A percentile compares a stretch with the other conserved stretches of the same genome.
phyloP scores from a whole-genome alignment of 768 basidiomycete species.

The Tulasnella calospora region DNA sequence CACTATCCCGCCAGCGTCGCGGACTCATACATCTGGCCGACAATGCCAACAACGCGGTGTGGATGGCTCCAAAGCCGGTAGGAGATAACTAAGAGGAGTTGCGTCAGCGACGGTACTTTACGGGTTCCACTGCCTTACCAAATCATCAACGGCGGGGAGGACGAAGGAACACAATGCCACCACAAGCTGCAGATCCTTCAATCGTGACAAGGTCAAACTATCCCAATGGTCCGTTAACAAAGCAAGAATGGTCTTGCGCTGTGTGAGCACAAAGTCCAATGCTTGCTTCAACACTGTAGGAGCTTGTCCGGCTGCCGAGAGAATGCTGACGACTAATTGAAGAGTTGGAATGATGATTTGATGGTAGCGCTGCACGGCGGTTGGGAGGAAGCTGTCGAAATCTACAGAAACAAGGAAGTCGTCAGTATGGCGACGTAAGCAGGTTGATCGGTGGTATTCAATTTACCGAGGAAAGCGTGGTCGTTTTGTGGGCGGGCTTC shows the following conservation, averaged over 20 bases:
- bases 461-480: slow-evolving; percentile 69
- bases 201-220: slow-evolving; percentile 54
- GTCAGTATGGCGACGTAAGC: neutral
- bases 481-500: slow-evolving; percentile 80
- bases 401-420: slow-evolving; percentile 44
- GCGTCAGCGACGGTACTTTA: slow-evolving; percentile 30
- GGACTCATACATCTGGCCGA: slow-evolving; percentile 65
- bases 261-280: slow-evolving; percentile 72
- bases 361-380: slow-evolving; percentile 83
- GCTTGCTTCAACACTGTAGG: slow-evolving; percentile 75
- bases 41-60: slow-evolving; percentile 68
- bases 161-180: slow-evolving; percentile 65
- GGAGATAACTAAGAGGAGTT: slow-evolving; percentile 32
- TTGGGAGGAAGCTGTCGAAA: slow-evolving; percentile 79
- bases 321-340: slow-evolving; percentile 70
- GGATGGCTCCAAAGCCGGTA: slow-evolving; percentile 78
- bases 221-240: slow-evolving; percentile 71
- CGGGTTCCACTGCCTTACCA: slow-evolving; percentile 48
- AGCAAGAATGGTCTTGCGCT: slow-evolving; percentile 77
- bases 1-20: slow-evolving; percentile 52
- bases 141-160: slow-evolving; percentile 66
- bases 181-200: slow-evolving; percentile 78
- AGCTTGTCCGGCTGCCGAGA: slow-evolving; percentile 68
- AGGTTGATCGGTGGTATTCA: neutral
- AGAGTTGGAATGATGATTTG: slow-evolving; percentile 83